Conservation (phyloP, 495 filamentous ascomycete species). For the Neurospora cerealis region DNA sequence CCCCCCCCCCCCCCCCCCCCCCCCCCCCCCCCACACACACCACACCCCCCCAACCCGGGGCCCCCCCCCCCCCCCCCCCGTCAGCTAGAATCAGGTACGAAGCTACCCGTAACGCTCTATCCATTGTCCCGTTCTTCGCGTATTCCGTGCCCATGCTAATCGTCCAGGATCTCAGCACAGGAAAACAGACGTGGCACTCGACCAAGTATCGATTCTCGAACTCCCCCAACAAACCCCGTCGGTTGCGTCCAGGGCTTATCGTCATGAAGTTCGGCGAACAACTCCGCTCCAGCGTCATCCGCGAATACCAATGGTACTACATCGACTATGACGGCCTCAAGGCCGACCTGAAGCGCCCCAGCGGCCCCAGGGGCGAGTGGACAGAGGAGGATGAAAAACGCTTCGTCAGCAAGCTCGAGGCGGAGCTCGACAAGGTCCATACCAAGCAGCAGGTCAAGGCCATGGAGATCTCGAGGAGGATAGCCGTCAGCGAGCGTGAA, state of each 20-base stretch:
- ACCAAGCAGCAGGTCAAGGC: slow-evolving; percentile 94
- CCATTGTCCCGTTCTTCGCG: background rate
- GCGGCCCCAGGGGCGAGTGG: slow-evolving; percentile 58
- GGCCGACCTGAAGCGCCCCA: slow-evolving; percentile 66
- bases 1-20: too few species aligned
- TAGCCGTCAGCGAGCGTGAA: slow-evolving; percentile 75
- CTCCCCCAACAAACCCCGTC: slow-evolving; percentile 14
- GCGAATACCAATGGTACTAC: slow-evolving; percentile 94
- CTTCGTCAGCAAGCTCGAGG: slow-evolving; percentile 79
- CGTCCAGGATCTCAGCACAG: slow-evolving; percentile 37
- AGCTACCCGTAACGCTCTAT: background rate
- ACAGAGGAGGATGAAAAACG: slow-evolving; percentile 82
- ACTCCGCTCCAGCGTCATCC: slow-evolving; percentile 83
- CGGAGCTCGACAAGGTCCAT: slow-evolving; percentile 92
- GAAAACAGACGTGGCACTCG: slow-evolving; percentile 21
- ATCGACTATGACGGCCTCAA: slow-evolving; percentile 96
- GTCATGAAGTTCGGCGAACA: slow-evolving; percentile 88
- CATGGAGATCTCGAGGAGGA: slow-evolving; percentile 84
- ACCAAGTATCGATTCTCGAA: slow-evolving; percentile 11
- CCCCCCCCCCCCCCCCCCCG: too few species aligned
- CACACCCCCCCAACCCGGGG: too few species aligned
- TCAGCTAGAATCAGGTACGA: background rate
- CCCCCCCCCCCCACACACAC: too few species aligned
- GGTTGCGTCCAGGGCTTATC: slow-evolving; percentile 31
- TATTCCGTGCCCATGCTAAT: slow-evolving; percentile 32